Evolutionary conservation across 257 asterid species (phyloP), one percentile per base, ranked within the genome.

Genomic region (Sherardia arvensis): DNA sequence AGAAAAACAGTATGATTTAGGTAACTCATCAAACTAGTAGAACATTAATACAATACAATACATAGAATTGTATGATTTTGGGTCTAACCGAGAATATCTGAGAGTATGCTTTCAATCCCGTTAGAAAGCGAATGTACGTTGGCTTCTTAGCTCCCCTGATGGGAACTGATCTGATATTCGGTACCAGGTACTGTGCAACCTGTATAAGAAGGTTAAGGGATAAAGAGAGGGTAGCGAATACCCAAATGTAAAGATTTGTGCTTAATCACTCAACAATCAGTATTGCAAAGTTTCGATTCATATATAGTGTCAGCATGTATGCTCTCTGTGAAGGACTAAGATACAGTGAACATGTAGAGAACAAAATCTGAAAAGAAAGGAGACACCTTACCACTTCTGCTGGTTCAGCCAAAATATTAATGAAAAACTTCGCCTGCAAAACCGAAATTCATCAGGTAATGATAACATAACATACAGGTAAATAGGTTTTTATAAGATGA

Each of bases 351-450:
- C 38, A 8, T 36, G 4, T 64, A 34, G 29, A 29, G 32, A 64
- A 21, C 14, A 40, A 59, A 15, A 32, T 68, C 26, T 63, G 48
- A 47, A 27, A 15, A 21, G 9, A 38, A 62, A 28, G 36, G 25
- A 30, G 55, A 26, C 18, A 40, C 48, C 88, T 73, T 73, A 92
- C 98, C 83, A 85, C 92, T 12, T 92, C 95, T 40, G 98, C 83
- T 62, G 98, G 95, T 76, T 88, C 98, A 51, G 98, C 98, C 87
- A 92, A 79, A 51, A 92, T 87, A 71, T 92, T 92, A 61, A 92
- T 92, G 89, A 92, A 89, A 74, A 92, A 92, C 78, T 89, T 92
- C 75, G 98, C 98, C 98, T 88, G 88, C 77, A 72, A 71, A 33
- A 61, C 56, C 59, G 26, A 49, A 60, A 29, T 22, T 30, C 15